These are phyloP conservation scores for Colletotrichum sansevieriae DNA, from an alignment of 2,329 filamentous ascomycete genomes.

Conservation along the genomic window DNA sequence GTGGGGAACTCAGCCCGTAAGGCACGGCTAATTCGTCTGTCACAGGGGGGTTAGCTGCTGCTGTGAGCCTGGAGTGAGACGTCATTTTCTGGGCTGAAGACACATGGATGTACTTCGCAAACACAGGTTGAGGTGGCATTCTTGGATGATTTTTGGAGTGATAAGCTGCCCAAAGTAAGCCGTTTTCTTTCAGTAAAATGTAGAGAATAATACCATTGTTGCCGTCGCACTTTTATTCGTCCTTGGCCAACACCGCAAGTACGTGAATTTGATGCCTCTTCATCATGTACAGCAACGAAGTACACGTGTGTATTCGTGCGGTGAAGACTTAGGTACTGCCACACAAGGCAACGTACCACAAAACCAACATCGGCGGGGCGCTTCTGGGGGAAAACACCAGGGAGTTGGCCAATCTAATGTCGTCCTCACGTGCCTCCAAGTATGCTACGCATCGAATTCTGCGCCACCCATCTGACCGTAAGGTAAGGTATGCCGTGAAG, in stretches of 20 bases:
- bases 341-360: neutral
- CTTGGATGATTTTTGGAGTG: neutral
- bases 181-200: no score
- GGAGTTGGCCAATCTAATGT: slow-evolving; percentile 22
- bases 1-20: slow-evolving; percentile 12
- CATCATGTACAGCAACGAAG: neutral
- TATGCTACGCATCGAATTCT: slow-evolving; percentile 6
- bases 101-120: neutral
- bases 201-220: neutral
- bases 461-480: slow-evolving; percentile 16
- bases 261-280: neutral
- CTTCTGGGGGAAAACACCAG: slow-evolving; percentile 12
- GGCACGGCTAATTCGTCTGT: slow-evolving; percentile 5
- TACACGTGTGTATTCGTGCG: slow-evolving; percentile 8
- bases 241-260: neutral
- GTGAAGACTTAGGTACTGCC: neutral
- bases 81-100: slow-evolving; percentile 5
- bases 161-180: neutral
- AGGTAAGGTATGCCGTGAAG: no score
- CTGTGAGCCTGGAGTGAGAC: slow-evolving; percentile 7
- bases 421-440: slow-evolving; percentile 15
- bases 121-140: no score
- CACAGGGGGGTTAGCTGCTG: neutral
- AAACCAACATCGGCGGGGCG: slow-evolving; percentile 19
- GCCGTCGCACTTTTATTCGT: neutral